Base-by-base conservation (phyloP, 2,329 filamentous ascomycete genomes). In the Neonectria hederae region DNA sequence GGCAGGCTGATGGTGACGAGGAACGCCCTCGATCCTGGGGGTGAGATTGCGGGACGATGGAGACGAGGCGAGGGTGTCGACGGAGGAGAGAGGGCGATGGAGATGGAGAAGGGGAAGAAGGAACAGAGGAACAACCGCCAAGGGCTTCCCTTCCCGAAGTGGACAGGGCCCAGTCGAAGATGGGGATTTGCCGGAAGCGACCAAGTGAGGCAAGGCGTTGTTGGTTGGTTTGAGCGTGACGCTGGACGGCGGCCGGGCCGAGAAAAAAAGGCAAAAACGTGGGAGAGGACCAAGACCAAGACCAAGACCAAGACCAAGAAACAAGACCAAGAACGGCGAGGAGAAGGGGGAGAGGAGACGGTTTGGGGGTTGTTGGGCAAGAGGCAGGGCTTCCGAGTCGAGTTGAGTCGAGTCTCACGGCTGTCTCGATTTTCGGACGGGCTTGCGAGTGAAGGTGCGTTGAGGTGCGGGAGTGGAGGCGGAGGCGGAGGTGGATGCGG, bases 401-500 rank as follows among this genome's bases (percentile, higher is more conserved):
- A 26, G 35, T n/a, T 38, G 35, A 38, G 14, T 38, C 14, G 38
- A 54, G n/a, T 58, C 52, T 42, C 45, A 54, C 40, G 54, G 48
- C 4, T 54, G 51, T 54, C 38, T 38, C 54, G 45, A 56, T 45
- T 63, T 59, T 54, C 30, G 51, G 55, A 59, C 43, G 26, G 54
- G 49, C 32, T 42, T 42, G 55, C 19, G 46, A 51, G 55, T 19
- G 48, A 54, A 24, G 51, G 35, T 30, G 32, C 38, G n/a, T 21
- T 53, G 48, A 42, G 60, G 40, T 46, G 40, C 35, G 51, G 48
- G 51, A 54, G 61, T 59, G 61, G 61, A 46, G 53, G 61, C 54
- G 61, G 61, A 63, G 61, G 61, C 43, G 61, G 61, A 63, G 55
- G 61, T 53, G 61, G 61, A 58, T 51, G 55, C 54, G 49, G 49